A percentile compares a stretch with the other conserved stretches of the same genome.
phyloP scores from a whole-genome alignment of 495 filamentous ascomycete species.

The Sabuloglossum arenarium region DNA sequence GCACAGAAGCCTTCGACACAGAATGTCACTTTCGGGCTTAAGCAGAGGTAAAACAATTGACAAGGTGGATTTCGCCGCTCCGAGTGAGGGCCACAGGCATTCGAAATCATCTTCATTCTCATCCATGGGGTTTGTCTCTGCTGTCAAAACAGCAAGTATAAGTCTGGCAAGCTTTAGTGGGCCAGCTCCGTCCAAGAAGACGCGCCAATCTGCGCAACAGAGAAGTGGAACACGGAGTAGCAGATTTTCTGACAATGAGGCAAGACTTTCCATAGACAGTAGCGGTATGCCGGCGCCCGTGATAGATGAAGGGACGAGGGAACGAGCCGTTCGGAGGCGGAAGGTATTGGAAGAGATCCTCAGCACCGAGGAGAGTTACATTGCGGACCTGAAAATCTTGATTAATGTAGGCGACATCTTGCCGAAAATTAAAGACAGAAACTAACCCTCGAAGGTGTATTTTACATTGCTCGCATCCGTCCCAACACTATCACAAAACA shows the following conservation, averaged over 20 bases:
- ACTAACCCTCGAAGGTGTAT: conserved; percentile 33
- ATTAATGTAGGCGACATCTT: conserved; percentile 35
- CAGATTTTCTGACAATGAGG: conserved; percentile 33
- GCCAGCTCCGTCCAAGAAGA: neutral
- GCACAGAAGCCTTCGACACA: neutral
- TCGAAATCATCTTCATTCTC: conserved; percentile 44
- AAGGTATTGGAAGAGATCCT: conserved; percentile 68
- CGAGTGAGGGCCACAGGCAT: neutral
- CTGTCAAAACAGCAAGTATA: conserved; percentile 54
- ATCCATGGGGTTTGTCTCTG: conserved; percentile 52
- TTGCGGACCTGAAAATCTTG: conserved; percentile 67
- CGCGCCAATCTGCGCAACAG: conserved; percentile 16
- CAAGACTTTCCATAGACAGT: conserved; percentile 48
- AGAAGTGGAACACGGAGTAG: conserved; percentile 41
- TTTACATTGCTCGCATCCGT: conserved; percentile 41
- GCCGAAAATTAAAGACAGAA: conserved; percentile 4
- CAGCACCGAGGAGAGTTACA: conserved; percentile 69
- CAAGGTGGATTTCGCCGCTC: neutral
- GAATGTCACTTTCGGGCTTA: neutral
- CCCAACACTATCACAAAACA: conserved; percentile 30
- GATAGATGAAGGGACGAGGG: conserved; percentile 46
- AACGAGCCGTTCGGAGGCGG: conserved; percentile 50
- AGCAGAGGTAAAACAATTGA: neutral
- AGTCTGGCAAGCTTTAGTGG: conserved; percentile 46
- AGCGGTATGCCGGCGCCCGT: conserved; percentile 27